phyloP scores from a whole-genome alignment of 2,329 filamentous ascomycete species.

The Ilyonectria destructans region DNA sequence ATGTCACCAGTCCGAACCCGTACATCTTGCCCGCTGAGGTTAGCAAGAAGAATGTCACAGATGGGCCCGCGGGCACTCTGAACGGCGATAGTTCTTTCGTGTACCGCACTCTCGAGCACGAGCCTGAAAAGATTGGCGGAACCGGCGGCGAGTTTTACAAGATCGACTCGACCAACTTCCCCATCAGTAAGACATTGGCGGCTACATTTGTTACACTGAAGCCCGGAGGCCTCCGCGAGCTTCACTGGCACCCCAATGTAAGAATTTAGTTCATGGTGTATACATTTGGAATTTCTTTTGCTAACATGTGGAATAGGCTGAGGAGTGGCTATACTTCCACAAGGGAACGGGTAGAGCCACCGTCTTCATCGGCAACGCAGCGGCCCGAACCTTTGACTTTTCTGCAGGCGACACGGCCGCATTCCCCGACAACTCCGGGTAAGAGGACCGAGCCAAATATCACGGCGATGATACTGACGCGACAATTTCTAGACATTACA shows the following conservation, averaged over 20 bases:
- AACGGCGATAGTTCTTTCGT: constrained; percentile 74
- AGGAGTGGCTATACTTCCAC: constrained; percentile 83
- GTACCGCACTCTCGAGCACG: constrained; percentile 72
- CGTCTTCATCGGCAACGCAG: constrained; percentile 74
- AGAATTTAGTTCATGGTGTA: not conserved
- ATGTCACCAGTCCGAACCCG: constrained; percentile 70
- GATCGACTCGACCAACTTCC: constrained; percentile 79
- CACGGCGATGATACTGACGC: not conserved
- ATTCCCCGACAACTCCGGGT: constrained; percentile 77
- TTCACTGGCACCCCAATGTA: constrained; percentile 81
- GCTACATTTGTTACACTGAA: constrained; percentile 76
- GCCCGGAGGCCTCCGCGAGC: constrained; percentile 75
- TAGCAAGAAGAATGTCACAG: constrained; percentile 59
- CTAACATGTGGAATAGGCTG: constrained; percentile 61
- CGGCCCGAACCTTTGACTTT: constrained; percentile 79
- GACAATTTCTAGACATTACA: constrained; percentile 68
- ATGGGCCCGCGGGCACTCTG: constrained; percentile 62
- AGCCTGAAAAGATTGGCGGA: constrained; percentile 71
- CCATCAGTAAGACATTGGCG: constrained; percentile 76
- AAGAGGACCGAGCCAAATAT: constrained; percentile 33
- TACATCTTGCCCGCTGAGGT: constrained; percentile 75
- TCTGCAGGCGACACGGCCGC: constrained; percentile 77
- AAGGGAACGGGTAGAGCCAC: constrained; percentile 74
- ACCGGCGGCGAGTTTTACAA: constrained; percentile 75
- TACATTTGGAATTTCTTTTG: not conserved